These are phyloP conservation scores for Plasmopara muralis DNA, from an alignment of 352 stramenopile species.

Conservation along the genomic window DNA sequence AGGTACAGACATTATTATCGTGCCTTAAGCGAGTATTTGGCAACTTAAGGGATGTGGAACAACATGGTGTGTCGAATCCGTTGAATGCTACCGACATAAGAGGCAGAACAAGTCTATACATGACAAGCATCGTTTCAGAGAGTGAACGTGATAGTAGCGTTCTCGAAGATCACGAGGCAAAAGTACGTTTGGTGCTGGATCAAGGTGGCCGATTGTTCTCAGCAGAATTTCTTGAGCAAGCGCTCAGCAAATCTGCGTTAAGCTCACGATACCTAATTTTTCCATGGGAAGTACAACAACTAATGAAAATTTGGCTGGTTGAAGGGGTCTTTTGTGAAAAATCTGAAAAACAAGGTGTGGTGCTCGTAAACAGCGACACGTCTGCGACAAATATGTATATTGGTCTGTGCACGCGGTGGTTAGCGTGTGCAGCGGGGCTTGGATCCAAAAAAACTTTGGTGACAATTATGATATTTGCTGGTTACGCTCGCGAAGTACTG, in stretches of 20 bases:
- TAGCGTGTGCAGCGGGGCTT: background rate
- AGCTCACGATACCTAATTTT: no score
- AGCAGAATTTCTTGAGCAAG: no score
- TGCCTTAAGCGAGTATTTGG: conserved; percentile 1
- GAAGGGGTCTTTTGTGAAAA: no score
- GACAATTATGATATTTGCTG: background rate
- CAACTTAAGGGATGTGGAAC: no score
- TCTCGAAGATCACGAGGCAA: no score
- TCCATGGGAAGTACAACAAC: no score
- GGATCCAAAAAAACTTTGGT: background rate
- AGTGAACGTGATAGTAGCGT: background rate
- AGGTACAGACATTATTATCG: conserved; percentile 7
- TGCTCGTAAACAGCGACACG: background rate
- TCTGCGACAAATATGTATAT: background rate
- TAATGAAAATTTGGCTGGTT: no score
- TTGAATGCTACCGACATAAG: conserved; percentile 8
- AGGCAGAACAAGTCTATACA: conserved; percentile 12
- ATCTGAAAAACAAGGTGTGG: no score
- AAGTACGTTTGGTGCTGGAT: no score
- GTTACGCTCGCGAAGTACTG: background rate
- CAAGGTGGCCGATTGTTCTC: no score
- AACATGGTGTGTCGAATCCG: conserved; percentile 7
- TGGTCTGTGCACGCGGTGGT: background rate
- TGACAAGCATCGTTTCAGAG: background rate
- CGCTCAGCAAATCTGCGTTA: no score